Percentiles rank a stretch among this genome's conserved stretches.
These are phyloP conservation scores for Picochlorum sp. DNA, from an alignment of 139 green algal genomes.

Conservation along the genomic window DNA sequence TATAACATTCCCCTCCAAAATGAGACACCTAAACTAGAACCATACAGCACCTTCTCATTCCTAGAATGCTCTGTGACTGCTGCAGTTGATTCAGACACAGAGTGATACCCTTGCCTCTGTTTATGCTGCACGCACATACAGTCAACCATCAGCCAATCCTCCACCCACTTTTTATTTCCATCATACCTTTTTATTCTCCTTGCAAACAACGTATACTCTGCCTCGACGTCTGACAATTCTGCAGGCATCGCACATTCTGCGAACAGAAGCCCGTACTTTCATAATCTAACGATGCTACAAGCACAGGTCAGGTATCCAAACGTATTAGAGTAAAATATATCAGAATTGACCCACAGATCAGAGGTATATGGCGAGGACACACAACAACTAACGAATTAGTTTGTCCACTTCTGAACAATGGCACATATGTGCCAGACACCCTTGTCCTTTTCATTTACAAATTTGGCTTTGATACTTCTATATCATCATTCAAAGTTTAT, in stretches of 20 bases:
- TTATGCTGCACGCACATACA: constrained; percentile 35
- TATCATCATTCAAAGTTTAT: no score
- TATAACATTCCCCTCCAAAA: not conserved
- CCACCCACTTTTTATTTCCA: not conserved
- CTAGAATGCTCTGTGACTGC: not conserved
- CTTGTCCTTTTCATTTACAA: no score
- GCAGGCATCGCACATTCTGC: constrained; percentile 51
- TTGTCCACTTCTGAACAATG: no score
- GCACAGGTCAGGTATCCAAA: not conserved
- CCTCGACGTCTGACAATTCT: constrained; percentile 45
- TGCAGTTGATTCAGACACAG: constrained; percentile 1
- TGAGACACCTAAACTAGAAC: not conserved
- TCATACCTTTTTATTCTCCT: constrained; percentile 41
- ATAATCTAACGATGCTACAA: constrained; percentile 21
- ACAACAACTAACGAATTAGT: no score
- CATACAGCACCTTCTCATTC: not conserved
- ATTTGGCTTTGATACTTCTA: no score
- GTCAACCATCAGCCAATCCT: not conserved
- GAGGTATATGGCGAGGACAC: no score
- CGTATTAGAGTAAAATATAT: not conserved
- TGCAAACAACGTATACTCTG: constrained; percentile 52
- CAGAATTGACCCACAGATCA: no score
- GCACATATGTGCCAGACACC: no score
- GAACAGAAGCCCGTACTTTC: constrained; percentile 49
- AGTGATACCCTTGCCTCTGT: constrained; percentile 39